These are phyloP conservation scores for Botryotinia narcissicola DNA, from an alignment of 2,329 filamentous ascomycete genomes.

Conservation along the genomic window DNA sequence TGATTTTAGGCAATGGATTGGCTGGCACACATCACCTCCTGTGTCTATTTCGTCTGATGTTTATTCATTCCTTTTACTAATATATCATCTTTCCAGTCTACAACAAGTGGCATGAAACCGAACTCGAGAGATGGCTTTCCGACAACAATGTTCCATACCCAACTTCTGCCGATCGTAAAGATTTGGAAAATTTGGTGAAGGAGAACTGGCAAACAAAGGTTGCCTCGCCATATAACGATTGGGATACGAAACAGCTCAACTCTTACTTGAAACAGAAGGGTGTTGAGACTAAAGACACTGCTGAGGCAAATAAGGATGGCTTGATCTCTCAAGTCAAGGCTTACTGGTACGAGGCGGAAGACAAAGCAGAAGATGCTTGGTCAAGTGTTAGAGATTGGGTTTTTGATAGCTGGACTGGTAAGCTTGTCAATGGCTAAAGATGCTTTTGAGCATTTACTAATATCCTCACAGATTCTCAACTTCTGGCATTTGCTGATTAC, in stretches of 20 bases:
- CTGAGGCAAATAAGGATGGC: slow-evolving; percentile 66
- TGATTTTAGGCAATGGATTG: not conserved
- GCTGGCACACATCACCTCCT: not conserved
- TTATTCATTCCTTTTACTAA: slow-evolving; percentile 27
- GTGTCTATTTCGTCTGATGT: not conserved
- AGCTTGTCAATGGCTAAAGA: not conserved
- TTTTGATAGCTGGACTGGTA: slow-evolving; percentile 63
- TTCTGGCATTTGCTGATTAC: slow-evolving; percentile 90
- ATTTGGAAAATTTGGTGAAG: slow-evolving; percentile 87
- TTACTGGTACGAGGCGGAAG: slow-evolving; percentile 76
- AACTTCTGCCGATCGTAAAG: slow-evolving; percentile 85
- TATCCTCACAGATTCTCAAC: slow-evolving; percentile 69
- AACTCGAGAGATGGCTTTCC: slow-evolving; percentile 94
- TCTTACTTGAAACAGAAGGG: slow-evolving; percentile 70
- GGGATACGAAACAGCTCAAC: slow-evolving; percentile 68
- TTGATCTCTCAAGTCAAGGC: slow-evolving; percentile 67
- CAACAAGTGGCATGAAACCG: slow-evolving; percentile 98
- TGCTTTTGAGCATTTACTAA: not conserved
- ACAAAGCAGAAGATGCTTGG: slow-evolving; percentile 71
- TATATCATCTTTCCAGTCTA: slow-evolving; percentile 61
- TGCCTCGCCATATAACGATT: slow-evolving; percentile 70
- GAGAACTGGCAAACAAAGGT: slow-evolving; percentile 83
- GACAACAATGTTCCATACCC: slow-evolving; percentile 91
- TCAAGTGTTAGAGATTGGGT: slow-evolving; percentile 82
- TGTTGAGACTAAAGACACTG: slow-evolving; percentile 63